A percentile compares a stretch with the other conserved stretches of the same genome.
phyloP scores from a whole-genome alignment of 495 filamentous ascomycete species.

The Aspergillus heteromorphus region DNA sequence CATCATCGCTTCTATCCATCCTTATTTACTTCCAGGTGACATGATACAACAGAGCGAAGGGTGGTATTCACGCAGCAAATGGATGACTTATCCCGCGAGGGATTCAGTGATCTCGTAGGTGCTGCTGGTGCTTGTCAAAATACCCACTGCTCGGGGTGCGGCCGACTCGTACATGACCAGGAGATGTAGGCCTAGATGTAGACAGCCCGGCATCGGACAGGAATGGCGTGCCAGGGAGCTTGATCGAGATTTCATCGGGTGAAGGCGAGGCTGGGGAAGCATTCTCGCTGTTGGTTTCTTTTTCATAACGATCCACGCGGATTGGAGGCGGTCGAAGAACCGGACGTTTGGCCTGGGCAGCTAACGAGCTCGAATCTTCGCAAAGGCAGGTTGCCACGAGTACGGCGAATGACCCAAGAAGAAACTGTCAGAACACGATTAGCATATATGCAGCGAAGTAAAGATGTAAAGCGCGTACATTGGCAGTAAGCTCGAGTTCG shows the following conservation, averaged over 20 bases:
- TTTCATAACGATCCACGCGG: slow-evolving; percentile 70
- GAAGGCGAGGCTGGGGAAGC: slow-evolving; percentile 37
- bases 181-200: slow-evolving; percentile 63
- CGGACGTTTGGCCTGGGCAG: slow-evolving; percentile 40
- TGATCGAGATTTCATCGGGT: slow-evolving; percentile 47
- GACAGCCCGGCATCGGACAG: slow-evolving; percentile 51
- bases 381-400: slow-evolving; percentile 81
- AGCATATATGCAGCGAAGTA: slow-evolving; percentile 8
- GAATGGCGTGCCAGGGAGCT: slow-evolving; percentile 46
- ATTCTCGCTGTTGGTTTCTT: slow-evolving; percentile 45
- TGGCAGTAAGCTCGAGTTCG: slow-evolving; percentile 62
- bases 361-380: slow-evolving; percentile 40
- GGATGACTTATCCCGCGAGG: slow-evolving; percentile 12
- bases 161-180: slow-evolving; percentile 47
- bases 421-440: slow-evolving; percentile 54
- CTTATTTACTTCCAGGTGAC: slow-evolving; percentile 14
- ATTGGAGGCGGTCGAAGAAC: slow-evolving; percentile 63
- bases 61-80: slow-evolving; percentile 9
- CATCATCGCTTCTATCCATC: slow-evolving; percentile 13
- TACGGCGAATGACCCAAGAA: slow-evolving; percentile 72
- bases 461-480: slow-evolving; percentile 51
- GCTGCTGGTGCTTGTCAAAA: slow-evolving; percentile 29
- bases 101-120: slow-evolving; percentile 20
- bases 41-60: slow-evolving; percentile 4
- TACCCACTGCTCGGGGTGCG: slow-evolving; percentile 28